Evolutionary conservation across 768 basidiomycete species (phyloP), one percentile per base, ranked within the genome.

Genomic region (Trametopsis cervina): DNA sequence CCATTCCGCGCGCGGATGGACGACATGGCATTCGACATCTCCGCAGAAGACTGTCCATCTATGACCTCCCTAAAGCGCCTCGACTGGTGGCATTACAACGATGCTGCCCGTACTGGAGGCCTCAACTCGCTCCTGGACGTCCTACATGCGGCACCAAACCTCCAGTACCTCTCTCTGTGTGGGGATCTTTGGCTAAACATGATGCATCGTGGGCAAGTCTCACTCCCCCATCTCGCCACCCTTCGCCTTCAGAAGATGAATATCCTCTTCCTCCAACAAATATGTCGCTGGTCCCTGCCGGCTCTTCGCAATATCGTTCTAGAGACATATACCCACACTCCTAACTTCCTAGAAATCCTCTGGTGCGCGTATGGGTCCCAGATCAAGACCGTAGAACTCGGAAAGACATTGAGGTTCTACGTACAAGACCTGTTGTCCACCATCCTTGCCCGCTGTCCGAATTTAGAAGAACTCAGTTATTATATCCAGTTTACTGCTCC

Each of bases 81-180:
- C 24, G 82, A 85, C 42, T 85, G 82, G 81, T 84, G 80, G 79
- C 74, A 83, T 56, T 61, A 76, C 54, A 66, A 62, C 51, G 60
- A 63, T 29, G 82, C 83, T 18, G 75, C 78, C 33, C 71, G 77
- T 39, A 71, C 78, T 15, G 82, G 82, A 1, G 83, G 83, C 4
- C 78, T 85, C 51, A 85, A 85, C 61, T 79, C 75, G 5, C 65
- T 86, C 36, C 57, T 59, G 2, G 63, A 72, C 44, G 77, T 82
- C 50, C 70, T 86, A 21, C 64, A 60, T 7, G 65, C 63, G 40
- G 61, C 81, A 3, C 80, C 83, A 5, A 77, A 75, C 49, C 57
- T 85, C 41, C 68, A 71, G 42, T 83, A 77, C 55, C 76, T 85
- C 44, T 68, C 43, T 20, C 27, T 2, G 24, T n/a, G n/a, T 35